phyloP scores from a whole-genome alignment of 139 green algal genomes.

The Coelastrella sp. region DNA sequence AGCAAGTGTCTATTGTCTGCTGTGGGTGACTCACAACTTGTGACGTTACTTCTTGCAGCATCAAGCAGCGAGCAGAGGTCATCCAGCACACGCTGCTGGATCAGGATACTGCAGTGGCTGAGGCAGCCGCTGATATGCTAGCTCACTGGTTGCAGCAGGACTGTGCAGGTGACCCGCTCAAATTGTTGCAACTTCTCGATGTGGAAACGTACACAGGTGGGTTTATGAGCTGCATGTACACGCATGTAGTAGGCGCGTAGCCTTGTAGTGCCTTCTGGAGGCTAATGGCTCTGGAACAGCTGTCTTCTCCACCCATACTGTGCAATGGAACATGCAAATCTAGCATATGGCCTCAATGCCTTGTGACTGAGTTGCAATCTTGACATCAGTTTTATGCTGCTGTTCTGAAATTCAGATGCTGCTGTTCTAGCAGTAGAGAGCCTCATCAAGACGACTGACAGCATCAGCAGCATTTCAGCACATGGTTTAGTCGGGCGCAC shows the following conservation, averaged over 20 bases:
- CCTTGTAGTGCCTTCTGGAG: too few relatives aligned
- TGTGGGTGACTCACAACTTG: neutral
- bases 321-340: too few relatives aligned
- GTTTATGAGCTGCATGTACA: neutral
- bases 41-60: neutral
- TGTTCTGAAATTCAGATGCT: slow-evolving; percentile 13
- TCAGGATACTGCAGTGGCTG: slow-evolving; percentile 25
- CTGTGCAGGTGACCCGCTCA: neutral
- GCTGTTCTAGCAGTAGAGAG: slow-evolving; percentile 11
- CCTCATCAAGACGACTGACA: slow-evolving; percentile 30
- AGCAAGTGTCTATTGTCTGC: neutral
- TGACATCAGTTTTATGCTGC: neutral
- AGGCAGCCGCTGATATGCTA: slow-evolving; percentile 16
- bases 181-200: slow-evolving; percentile 36
- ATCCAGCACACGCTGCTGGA: slow-evolving; percentile 33
- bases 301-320: too few relatives aligned
- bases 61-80: slow-evolving; percentile 33
- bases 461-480: neutral
- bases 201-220: slow-evolving; percentile 44
- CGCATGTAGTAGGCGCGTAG: neutral
- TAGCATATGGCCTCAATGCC: neutral
- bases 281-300: too few relatives aligned
- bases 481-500: neutral
- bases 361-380: neutral
- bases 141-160: slow-evolving; percentile 11